Percentiles rank a stretch among this genome's conserved stretches.
These are phyloP conservation scores for Clohesyomyces aquaticus DNA, from an alignment of 495 filamentous ascomycete genomes.

Conservation along the genomic window DNA sequence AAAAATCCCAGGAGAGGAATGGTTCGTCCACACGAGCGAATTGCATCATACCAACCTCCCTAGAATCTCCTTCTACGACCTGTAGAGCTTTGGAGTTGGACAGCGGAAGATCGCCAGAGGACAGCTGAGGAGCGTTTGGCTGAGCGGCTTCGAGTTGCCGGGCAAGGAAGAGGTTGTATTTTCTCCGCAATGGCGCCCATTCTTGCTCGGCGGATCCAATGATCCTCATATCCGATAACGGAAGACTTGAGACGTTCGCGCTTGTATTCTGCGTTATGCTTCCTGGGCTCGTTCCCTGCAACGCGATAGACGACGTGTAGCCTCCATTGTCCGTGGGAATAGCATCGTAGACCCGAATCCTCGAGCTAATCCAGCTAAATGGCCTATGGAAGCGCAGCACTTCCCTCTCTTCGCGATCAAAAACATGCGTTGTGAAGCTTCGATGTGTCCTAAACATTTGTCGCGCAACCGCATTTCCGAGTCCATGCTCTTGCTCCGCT, in stretches of 20 bases:
- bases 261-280: conserved; percentile 52
- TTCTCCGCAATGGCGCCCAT: conserved; percentile 68
- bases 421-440: conserved; percentile 72
- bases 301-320: conserved; percentile 47
- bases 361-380: conserved; percentile 68
- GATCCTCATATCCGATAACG: conserved; percentile 62
- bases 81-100: conserved; percentile 57
- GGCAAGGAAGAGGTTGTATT: conserved; percentile 69
- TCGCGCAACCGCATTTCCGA: conserved; percentile 61
- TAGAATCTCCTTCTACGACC: conserved; percentile 44
- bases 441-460: conserved; percentile 69
- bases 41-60: conserved; percentile 58
- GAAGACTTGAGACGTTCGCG: conserved; percentile 55
- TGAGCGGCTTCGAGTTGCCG: conserved; percentile 35
- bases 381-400: conserved; percentile 71
- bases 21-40: conserved; percentile 62
- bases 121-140: conserved; percentile 42
- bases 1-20: conserved; percentile 53
- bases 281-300: conserved; percentile 51
- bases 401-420: conserved; percentile 67
- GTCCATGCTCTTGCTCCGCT: conserved; percentile 67
- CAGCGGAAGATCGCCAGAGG: conserved; percentile 54
- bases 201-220: conserved; percentile 71
- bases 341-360: conserved; percentile 67
- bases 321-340: conserved; percentile 46